Base-by-base conservation (phyloP, 176 grass and related monocot species). In the Aegilops speltoides region DNA sequence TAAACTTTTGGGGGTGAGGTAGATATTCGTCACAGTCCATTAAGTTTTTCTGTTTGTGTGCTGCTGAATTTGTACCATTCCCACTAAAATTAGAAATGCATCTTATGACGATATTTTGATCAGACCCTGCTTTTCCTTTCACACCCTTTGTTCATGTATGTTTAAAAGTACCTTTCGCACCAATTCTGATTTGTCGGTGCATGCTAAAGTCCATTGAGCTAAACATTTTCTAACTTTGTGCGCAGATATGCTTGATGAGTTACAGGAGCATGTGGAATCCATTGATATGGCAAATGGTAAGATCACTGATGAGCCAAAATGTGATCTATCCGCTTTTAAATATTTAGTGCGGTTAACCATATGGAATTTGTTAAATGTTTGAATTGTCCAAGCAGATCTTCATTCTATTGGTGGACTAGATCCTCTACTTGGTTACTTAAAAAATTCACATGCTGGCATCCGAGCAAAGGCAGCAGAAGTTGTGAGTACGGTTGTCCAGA, bases 381-480 rank as follows among this genome's bases (percentile, higher is more conserved):
- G 13, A 33, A 56, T 79, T 57, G 82, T 80, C 68, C 19, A 77
- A 28, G 71, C 85, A 98, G 97, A 99, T 89, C 73, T 99, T 16
- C 86, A 96, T 86, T 85, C 92, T 6, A 93, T 99, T 48, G 97
- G 97, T 82, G 97, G 97, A 6, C 83, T 99, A 59, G 87, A 91
- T 86, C 97, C 94, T 78, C 87, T 99, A 17, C 86, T 99, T 80
- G 85, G 87, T 86, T 93, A 96, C 85, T 80, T 99, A 11, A 94
- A 89, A 80, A 94, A 94, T 54, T 83, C 90, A 40, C 78, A 96
- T 89, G 90, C 90, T 91, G 88, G 94, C 77, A 94, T 99, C 73
- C 76, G 97, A 72, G 87, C 97, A 52, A 99, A 99, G 87, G 92
- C 97, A 26, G 94, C 97, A n/a, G 94, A 99, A 78, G 92, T 94